phyloP scores from a whole-genome alignment of 2,329 filamentous ascomycete genomes.

The Fusarium burgessii region DNA sequence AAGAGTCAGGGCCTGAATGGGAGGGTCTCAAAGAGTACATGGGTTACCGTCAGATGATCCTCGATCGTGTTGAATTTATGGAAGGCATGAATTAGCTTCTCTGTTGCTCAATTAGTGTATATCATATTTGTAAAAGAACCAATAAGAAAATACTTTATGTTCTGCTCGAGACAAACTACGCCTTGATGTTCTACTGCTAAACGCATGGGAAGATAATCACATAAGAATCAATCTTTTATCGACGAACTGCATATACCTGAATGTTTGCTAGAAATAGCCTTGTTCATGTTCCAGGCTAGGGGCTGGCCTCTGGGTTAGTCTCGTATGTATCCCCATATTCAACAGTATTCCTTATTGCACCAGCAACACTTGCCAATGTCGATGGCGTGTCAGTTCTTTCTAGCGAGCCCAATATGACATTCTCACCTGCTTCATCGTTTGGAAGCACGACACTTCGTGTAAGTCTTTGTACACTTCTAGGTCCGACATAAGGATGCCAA shows the following conservation, averaged over 20 bases:
- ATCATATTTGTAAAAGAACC: conserved; percentile 36
- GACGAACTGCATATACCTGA: not conserved
- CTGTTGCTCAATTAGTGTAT: conserved; percentile 25
- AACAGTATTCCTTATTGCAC: conserved; percentile 53
- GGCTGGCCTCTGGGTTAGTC: conserved; percentile 18
- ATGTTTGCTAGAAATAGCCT: not conserved
- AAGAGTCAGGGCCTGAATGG: conserved; percentile 94
- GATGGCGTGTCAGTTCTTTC: conserved; percentile 14
- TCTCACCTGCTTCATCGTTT: conserved; percentile 50
- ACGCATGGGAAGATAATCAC: not conserved
- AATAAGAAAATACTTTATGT: not conserved
- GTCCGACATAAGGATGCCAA: conserved; percentile 52
- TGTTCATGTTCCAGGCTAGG: not conserved
- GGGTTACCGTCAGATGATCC: conserved; percentile 84
- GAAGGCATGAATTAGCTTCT: conserved; percentile 75
- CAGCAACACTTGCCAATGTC: conserved; percentile 27
- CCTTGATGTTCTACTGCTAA: not conserved
- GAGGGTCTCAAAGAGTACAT: conserved; percentile 86
- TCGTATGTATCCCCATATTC: conserved; percentile 54
- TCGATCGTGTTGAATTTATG: conserved; percentile 92
- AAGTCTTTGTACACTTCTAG: conserved; percentile 45
- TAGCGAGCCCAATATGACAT: conserved; percentile 50
- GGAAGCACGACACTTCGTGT: conserved; percentile 46
- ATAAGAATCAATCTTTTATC: not conserved
- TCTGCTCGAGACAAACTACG: not conserved